Conservation (phyloP, 345 rosid genomes). For the Brassica carinata region DNA sequence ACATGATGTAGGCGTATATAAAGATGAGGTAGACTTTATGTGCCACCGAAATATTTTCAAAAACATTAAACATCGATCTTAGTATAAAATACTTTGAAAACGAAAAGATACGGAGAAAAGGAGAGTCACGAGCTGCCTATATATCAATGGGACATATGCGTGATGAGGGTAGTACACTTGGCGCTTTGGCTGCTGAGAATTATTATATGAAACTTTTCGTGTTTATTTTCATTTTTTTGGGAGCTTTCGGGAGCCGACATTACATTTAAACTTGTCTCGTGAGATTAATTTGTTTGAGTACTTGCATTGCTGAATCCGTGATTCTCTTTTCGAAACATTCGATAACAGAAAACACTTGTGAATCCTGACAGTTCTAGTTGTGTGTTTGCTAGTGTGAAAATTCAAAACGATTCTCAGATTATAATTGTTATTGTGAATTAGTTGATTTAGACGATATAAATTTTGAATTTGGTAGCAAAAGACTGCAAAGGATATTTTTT, state of each 20-base stretch:
- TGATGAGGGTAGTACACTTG: conserved; percentile 31
- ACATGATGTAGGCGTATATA: conserved; percentile 30
- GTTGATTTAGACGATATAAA: neutral
- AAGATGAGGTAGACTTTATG: conserved; percentile 43
- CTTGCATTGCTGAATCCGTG: conserved; percentile 3
- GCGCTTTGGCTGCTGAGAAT: conserved; percentile 20
- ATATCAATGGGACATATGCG: conserved; percentile 32
- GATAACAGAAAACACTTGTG: neutral
- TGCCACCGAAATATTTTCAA: conserved; percentile 32
- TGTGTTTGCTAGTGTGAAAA: neutral
- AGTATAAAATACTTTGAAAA: neutral
- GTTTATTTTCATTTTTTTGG: conserved; percentile 32
- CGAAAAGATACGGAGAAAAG: neutral
- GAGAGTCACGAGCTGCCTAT: conserved; percentile 32
- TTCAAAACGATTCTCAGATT: neutral
- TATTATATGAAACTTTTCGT: neutral
- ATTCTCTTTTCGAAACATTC: neutral
- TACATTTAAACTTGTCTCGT: conserved; percentile 25
- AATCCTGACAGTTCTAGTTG: neutral
- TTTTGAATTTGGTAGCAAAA: neutral
- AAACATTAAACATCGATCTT: neutral
- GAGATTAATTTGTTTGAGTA: conserved; percentile 32
- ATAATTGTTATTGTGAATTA: neutral
- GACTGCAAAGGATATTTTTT: neutral
- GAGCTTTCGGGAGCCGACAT: conserved; percentile 37